Evolutionary conservation across 139 green algal species (phyloP), one percentile per base, ranked within the genome.

Genomic region (Chlorella ohadii): DNA sequence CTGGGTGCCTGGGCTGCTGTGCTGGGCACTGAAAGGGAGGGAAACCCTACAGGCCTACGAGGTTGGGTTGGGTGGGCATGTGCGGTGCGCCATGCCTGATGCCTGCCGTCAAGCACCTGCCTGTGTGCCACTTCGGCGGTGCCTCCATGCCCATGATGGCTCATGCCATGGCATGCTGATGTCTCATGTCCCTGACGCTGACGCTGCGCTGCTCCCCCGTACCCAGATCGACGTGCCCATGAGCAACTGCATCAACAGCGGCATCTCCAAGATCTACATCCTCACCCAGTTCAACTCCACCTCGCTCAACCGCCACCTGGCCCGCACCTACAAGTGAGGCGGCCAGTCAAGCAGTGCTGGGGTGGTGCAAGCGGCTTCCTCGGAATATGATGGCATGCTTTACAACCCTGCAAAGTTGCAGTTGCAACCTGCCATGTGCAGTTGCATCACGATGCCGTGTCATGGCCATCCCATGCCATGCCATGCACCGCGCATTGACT

Each of bases 211-310:
- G 7, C 44, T 51, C 44, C 9, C 71, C 41, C 38, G 39, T n/a
- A n/a, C n/a, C 25, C 93, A 99, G 41, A 99, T 99, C 85, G 97
- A 99, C 81, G 96, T 99, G 63, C 97, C 97, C 41, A 99, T 99
- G 96, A 95, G 83, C 92, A 99, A 99, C 93, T 99, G 97, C 94
- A 98, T 99, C 92, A 99, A 99, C 95, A 94, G 87, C 82, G 97
- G 97, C 82, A 98, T 99, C 89, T 95, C 81, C 88, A 99, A 99
- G 89, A 97, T 99, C 84, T 99, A 99, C 94, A 97, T 99, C 86
- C 87, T 99, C 31, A 99, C 96, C 7, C 94, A 97, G 85, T 96
- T 98, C 92, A 99, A 99, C 93, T 98, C 93, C 83, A 98, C 94
- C 47, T 98, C 94, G 20, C 92, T 99, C n/a, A 99, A 99, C 93